phyloP scores from a whole-genome alignment of 2,329 filamentous ascomycete species.

The Nigrospora osmanthi region DNA sequence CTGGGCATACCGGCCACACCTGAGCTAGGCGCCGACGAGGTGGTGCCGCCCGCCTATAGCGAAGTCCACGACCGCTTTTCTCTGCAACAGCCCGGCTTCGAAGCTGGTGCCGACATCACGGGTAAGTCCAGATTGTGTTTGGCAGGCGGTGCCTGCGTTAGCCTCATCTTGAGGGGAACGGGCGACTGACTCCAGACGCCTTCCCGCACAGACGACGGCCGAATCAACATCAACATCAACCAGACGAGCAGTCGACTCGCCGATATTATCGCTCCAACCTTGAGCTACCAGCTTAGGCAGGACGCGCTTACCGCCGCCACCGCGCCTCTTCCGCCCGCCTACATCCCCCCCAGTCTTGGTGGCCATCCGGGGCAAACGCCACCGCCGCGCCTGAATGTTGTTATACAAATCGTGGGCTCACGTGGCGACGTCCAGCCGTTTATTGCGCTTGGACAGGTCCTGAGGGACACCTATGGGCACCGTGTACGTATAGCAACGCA shows the following conservation, averaged over 20 bases:
- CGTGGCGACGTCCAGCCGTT: constrained; percentile 53
- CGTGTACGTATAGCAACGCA: constrained; percentile 51
- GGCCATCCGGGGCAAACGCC: constrained; percentile 43
- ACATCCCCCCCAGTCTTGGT: constrained; percentile 66
- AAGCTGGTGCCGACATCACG: constrained; percentile 52
- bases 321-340: constrained; percentile 52
- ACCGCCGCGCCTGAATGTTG: constrained; percentile 36
- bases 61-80: constrained; percentile 47
- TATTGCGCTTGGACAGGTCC: constrained; percentile 42
- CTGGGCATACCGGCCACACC: constrained; percentile 11
- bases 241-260: constrained; percentile 60
- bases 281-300: constrained; percentile 47
- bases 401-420: constrained; percentile 46
- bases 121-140: constrained; percentile 24
- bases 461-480: constrained; percentile 40
- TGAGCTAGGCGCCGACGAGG: constrained; percentile 29
- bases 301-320: constrained; percentile 26
- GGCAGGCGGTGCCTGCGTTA: background rate
- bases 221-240: constrained; percentile 73
- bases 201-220: constrained; percentile 54
- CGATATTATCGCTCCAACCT: constrained; percentile 57
- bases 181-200: background rate
- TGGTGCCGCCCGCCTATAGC: constrained; percentile 51
- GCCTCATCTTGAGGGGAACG: constrained; percentile 2
- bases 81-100: constrained; percentile 54